Base-by-base conservation (phyloP, 495 filamentous ascomycete species). In the Emericellopsis terricola region DNA sequence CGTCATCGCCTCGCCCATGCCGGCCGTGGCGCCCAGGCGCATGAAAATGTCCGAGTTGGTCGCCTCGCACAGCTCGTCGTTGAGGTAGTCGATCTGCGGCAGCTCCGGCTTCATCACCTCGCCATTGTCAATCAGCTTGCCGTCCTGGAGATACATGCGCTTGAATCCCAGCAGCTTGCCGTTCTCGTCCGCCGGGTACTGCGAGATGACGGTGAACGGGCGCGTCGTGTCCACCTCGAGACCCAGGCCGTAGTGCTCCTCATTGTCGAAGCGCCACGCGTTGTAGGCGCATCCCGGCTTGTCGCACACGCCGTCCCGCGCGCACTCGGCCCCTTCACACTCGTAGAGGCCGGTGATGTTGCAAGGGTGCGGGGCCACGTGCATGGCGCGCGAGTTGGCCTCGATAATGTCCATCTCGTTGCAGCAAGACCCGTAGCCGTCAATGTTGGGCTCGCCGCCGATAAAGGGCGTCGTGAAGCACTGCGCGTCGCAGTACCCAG, bases 401-500 rank as follows among this genome's bases (percentile, higher is more conserved):
- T 69, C 60, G 66, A 67, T 64, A 38, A 69, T 54, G 41, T 67
- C 65, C 60, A 69, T 68, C 44, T 68, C 63, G 27, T 62, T 65
- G 41, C 67, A 69, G 52, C 64, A 68, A 10, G 54, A 46, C 3
- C 62, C 62, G 23, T 49, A 36, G 11, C 44, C 49, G 10, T 59
- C 50, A 33, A 61, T 51, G 44, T 69, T 69, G 15, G 48, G 57
- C 48, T 59, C 51, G 17, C 69, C 68, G 38, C 68, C 65, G 34
- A 70, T 59, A 47, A 64, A 73, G 8, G 65, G 52, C 15, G 50
- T 48, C 14, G 56, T 49, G 26, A 51, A 57, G 46, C 71, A 76
- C 39, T 78, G 71, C 8, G 68, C 60, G 45, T 76, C 71, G 43
- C 73, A 78, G 54, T 78, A 76, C 1, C 71, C 71, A 7, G 68